Evolutionary conservation across 2,329 filamentous ascomycete genomes (phyloP).

Genomic region (Cladosporium sp.): DNA sequence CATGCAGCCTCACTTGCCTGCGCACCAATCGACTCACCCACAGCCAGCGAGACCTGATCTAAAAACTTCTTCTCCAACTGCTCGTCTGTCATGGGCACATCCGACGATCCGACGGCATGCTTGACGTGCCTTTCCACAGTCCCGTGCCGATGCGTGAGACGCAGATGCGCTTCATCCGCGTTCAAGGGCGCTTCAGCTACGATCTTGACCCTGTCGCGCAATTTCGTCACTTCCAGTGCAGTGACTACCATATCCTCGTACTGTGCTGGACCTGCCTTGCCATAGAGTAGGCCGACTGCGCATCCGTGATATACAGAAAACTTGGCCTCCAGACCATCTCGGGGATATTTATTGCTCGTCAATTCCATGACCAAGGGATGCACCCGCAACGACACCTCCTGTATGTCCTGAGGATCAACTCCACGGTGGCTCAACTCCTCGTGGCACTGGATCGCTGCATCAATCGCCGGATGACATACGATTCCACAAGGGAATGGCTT

Average conservation of each 20-base stretch:
- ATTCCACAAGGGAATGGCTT: constrained; percentile 56
- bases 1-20: constrained; percentile 24
- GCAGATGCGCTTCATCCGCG: constrained; percentile 40
- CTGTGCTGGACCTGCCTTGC: constrained; percentile 48
- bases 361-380: constrained; percentile 51
- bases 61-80: constrained; percentile 47
- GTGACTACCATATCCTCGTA: constrained; percentile 47
- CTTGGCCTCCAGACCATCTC: constrained; percentile 49
- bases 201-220: constrained; percentile 45
- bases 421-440: constrained; percentile 32
- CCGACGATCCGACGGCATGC: constrained; percentile 48
- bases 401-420: constrained; percentile 31
- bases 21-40: constrained; percentile 32
- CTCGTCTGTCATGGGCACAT: constrained; percentile 44
- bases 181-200: constrained; percentile 36
- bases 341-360: constrained; percentile 47
- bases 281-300: constrained; percentile 48
- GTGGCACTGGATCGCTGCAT: constrained; percentile 47
- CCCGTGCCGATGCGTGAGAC: not conserved
- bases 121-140: constrained; percentile 42
- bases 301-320: constrained; percentile 53
- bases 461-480: constrained; percentile 53
- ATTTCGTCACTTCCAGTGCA: constrained; percentile 34
- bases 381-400: constrained; percentile 39
- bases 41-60: constrained; percentile 41